Evolutionary conservation across 306 rosid species (phyloP).

Genomic region (Acacia melanoxylon): DNA sequence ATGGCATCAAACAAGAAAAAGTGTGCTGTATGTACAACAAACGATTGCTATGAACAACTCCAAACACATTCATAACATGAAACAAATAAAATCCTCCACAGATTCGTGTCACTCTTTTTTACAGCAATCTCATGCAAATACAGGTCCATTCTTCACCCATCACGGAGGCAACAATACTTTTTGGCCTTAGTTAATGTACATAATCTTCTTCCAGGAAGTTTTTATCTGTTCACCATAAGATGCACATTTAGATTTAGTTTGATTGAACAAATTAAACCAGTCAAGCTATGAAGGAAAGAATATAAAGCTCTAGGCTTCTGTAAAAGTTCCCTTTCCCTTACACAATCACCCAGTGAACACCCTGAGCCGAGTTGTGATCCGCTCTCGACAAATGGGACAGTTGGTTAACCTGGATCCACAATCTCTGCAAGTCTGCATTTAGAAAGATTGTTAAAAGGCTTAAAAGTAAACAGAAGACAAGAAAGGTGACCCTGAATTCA

Average conservation of each 20-base stretch:
- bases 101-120: conserved; percentile 3
- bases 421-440: conserved; percentile 73
- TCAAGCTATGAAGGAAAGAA: neutral
- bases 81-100: neutral
- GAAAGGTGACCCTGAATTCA: neutral
- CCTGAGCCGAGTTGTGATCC: conserved; percentile 73
- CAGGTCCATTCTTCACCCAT: conserved; percentile 10
- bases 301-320: neutral
- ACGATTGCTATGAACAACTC: neutral
- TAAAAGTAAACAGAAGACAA: neutral
- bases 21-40: neutral
- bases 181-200: neutral
- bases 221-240: neutral
- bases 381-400: conserved; percentile 79
- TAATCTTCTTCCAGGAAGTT: neutral
- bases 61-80: neutral
- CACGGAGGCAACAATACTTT: neutral
- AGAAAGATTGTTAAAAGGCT: conserved; percentile 7
- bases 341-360: conserved; percentile 60
- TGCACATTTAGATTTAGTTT: neutral
- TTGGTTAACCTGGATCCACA: conserved; percentile 65
- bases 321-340: neutral
- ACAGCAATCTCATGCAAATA: conserved; percentile 2
- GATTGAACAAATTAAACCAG: neutral
- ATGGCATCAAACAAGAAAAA: neutral